Base-by-base conservation (phyloP, 306 rosid genomes). In the Cicer bijugum region DNA sequence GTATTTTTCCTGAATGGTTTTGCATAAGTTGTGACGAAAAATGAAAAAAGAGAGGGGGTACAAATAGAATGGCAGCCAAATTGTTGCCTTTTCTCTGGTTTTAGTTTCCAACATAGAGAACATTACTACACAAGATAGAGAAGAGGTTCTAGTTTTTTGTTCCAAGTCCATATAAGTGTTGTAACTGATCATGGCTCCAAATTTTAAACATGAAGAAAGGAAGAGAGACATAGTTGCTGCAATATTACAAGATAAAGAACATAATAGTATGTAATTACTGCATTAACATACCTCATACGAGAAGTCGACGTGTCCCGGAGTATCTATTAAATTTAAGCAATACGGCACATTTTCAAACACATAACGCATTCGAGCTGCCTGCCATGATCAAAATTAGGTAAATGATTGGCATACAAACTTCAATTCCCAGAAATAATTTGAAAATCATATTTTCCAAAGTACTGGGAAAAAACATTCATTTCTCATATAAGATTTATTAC, bases 291-390 rank as follows among this genome's bases (percentile, higher is more conserved):
- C 97, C 91, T 93, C 98, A 17, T 93, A 93, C 9, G 97, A 91
- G 83, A 93, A 93, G 82, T 93, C 98, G 1, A 93, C 98, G 52
- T 93, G 98, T 14, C 98, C 98, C 0, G 98, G 98, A n/a, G 98
- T 93, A 71, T 93, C 98, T 38, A 93, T 93, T 33, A 93, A 73
- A 82, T 93, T 93, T 50, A 93, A 80, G 84, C 98, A 93, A 79
- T 84, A 93, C 1, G 97, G 82, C 69, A 85, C 76, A 40, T 78
- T 80, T 77, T 85, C 80, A 78, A 64, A 63, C 70, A 77, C 46
- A 71, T 91, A 91, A 0, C 98, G 90, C 98, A 93, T 91, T 46
- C 98, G 89, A 65, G 98, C 97, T 38, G 97, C 97, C 94, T 91
- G 89, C 78, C 82, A 80, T 44, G 68, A 65, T 72, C 66, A 71